These are phyloP conservation scores for Puccinia triticina DNA, from an alignment of 1,284 basidiomycete genomes.

Conservation along the genomic window DNA sequence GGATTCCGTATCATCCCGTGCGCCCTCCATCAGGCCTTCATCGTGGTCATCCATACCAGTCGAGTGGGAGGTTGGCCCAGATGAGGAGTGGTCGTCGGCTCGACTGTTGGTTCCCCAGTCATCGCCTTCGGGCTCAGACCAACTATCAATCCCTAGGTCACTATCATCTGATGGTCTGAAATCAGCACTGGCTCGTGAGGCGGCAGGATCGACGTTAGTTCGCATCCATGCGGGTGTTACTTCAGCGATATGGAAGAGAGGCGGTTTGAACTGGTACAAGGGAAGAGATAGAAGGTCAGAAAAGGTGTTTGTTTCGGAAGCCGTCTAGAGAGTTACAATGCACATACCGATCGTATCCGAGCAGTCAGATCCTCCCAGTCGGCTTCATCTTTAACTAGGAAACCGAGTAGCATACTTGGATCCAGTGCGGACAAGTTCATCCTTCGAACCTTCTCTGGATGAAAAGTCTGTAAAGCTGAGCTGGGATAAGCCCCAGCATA, in stretches of 20 bases:
- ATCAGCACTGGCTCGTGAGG: slow-evolving; percentile 19
- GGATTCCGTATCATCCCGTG: neutral
- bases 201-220: neutral
- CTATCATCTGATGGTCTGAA: slow-evolving; percentile 49
- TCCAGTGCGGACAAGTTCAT: slow-evolving; percentile 89
- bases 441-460: slow-evolving; percentile 88
- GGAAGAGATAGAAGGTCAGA: neutral
- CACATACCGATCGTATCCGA: slow-evolving; percentile 60
- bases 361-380: slow-evolving; percentile 82
- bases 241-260: slow-evolving; percentile 47
- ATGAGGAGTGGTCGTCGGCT: neutral
- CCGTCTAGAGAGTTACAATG: slow-evolving; percentile 34
- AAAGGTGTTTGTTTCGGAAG: slow-evolving; percentile 28
- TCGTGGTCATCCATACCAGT: neutral
- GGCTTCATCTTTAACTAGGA: slow-evolving; percentile 76
- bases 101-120: slow-evolving; percentile 36
- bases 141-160: slow-evolving; percentile 43
- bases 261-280: slow-evolving; percentile 34
- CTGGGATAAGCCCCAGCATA: slow-evolving; percentile 69
- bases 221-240: slow-evolving; percentile 41
- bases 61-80: neutral
- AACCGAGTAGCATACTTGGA: slow-evolving; percentile 95
- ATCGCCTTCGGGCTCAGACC: slow-evolving; percentile 38
- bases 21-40: neutral
- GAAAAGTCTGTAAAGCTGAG: slow-evolving; percentile 80